Evolutionary conservation across 768 basidiomycete genomes (phyloP).

Genomic region (Nidularia pulvinata): DNA sequence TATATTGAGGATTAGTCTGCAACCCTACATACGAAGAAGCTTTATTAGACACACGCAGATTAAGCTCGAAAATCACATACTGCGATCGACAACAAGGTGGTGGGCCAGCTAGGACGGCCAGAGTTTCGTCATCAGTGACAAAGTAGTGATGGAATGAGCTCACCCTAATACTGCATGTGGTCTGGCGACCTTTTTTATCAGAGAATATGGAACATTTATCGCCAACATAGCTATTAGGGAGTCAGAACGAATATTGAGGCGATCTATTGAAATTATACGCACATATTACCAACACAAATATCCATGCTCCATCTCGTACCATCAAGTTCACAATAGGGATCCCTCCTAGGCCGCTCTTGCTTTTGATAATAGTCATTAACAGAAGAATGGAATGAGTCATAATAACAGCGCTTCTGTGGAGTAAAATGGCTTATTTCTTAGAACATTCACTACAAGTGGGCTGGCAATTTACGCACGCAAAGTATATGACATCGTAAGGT

Average conservation of each 20-base stretch:
- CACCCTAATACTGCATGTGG: slow-evolving; percentile 13
- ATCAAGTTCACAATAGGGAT: slow-evolving; percentile 10
- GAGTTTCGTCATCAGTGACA: background rate
- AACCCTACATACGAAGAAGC: slow-evolving; percentile 4
- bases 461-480: slow-evolving; percentile 10
- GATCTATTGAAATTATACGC: background rate
- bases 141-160: background rate
- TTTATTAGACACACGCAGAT: background rate
- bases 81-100: slow-evolving; percentile 10
- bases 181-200: slow-evolving; percentile 9
- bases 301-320: slow-evolving; percentile 12
- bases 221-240: slow-evolving; percentile 8
- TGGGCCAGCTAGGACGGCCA: slow-evolving; percentile 10
- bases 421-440: background rate
- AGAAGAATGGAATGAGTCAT: slow-evolving; percentile 9
- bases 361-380: slow-evolving; percentile 10
- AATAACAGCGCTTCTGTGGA: slow-evolving; percentile 6
- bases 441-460: background rate
- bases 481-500: slow-evolving; percentile 9
- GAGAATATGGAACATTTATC: slow-evolving; percentile 10
- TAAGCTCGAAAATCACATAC: slow-evolving; percentile 1
- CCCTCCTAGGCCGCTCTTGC: slow-evolving; percentile 10
- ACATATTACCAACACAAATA: slow-evolving; percentile 12
- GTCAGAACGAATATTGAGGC: background rate
- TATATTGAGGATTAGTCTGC: slow-evolving; percentile 12